Evolutionary conservation across 169 alveolate species (phyloP).

Genomic region (Babesia caballi): DNA sequence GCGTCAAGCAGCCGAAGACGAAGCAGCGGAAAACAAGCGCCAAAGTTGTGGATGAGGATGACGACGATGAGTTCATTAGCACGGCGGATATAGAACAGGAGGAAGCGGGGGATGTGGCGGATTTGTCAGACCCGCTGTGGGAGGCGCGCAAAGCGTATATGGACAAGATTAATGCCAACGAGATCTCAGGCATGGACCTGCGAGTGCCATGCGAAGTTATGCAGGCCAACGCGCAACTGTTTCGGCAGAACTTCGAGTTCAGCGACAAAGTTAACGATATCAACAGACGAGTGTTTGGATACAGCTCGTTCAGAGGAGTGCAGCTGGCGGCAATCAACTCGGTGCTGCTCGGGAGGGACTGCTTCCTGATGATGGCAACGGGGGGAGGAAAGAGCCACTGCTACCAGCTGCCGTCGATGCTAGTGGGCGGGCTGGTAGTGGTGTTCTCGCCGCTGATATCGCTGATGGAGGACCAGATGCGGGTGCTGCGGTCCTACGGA

Average conservation of each 20-base stretch:
- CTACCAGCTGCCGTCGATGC: constrained; percentile 90
- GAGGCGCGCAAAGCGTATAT: constrained; percentile 28
- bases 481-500: constrained; percentile 80
- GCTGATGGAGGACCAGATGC: constrained; percentile 91
- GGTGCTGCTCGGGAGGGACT: constrained; percentile 82
- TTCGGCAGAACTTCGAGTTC: constrained; percentile 26
- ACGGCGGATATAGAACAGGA: constrained; percentile 2
- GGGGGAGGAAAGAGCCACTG: constrained; percentile 97
- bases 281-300: constrained; percentile 50
- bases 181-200: constrained; percentile 27
- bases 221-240: constrained; percentile 14
- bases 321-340: constrained; percentile 91
- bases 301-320: constrained; percentile 77
- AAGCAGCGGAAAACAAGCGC: background rate
- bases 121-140: constrained; percentile 37
- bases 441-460: constrained; percentile 94
- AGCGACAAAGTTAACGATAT: constrained; percentile 32
- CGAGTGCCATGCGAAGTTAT: constrained; percentile 15
- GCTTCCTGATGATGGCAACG: constrained; percentile 92
- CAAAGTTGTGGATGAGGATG: background rate
- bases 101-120: constrained; percentile 29
- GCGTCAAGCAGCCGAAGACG: background rate
- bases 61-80: background rate
- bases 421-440: constrained; percentile 87
- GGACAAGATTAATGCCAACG: constrained; percentile 27